Evolutionary conservation across 169 alveolate genomes (phyloP), one percentile per base, ranked within the genome.

Genomic region (Plasmodium fragile): DNA sequence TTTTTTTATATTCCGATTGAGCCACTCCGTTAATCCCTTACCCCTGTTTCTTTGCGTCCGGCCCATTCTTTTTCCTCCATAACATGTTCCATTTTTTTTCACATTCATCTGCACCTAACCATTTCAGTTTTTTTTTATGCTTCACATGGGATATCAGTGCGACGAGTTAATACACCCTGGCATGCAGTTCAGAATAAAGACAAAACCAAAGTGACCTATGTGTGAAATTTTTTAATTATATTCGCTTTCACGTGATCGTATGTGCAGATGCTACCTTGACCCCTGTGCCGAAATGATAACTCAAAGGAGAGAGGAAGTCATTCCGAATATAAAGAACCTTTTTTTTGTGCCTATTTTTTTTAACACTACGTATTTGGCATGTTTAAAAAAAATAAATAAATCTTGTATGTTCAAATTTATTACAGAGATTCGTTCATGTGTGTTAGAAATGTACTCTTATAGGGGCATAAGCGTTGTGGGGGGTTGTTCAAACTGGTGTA

Each of bases 401-500:
- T 45, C 18, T 18, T 59, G 34, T 25, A 59, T 59, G 75, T 59
- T 59, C 28, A 25, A 59, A 59, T 18, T 59, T 22, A 7, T 59
- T 59, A 25, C 36, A 18, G 16, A 59, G 34, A 22, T 59, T 25
- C 34, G 36, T 59, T 18, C 75, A 6, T 8, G 75, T 59, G 75
- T 3, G 34, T 59, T 25, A 59, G 75, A 18, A 22, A 18, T 59
- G 16, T 59, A 59, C 75, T 59, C 13, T 59, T 53, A 18, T 59
- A 5, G 75, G 34, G 36, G 75, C 36, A 18, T 59, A 18, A 22
- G 34, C 34, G n/a, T 18, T 36, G 34, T 36, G 8, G 30, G 22
- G 59, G 28, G 13, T 75, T 28, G 28, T 75, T 75, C 16, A 36
- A 75, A n/a, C 25, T 75, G 82, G 75, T 59, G 28, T 75, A 75